Evolutionary conservation across 495 filamentous ascomycete genomes (phyloP), one percentile per base, ranked within the genome.

Genomic region (Podospora australis): DNA sequence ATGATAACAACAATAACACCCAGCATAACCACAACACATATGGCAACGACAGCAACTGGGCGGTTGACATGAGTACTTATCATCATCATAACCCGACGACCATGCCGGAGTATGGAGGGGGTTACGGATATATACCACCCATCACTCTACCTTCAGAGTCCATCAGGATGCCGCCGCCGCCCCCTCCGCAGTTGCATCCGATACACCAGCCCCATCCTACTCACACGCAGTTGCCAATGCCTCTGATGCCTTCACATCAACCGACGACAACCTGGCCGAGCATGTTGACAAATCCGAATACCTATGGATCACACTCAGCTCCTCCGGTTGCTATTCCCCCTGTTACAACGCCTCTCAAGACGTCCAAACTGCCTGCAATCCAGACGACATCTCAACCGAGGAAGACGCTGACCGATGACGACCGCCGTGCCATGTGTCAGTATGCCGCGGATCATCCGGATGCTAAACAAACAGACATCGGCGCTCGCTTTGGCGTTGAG

Each of bases 381-480:
- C 71, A 75, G 48, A 68, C 67, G 5, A 69, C 69, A 20, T 69
- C 86, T 41, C 84, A 87, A 24, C 85, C 88, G 6, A 77, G 92
- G 56, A 88, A 86, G 66, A 97, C 94, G 0, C 74, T 99, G 55
- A 97, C 92, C 19, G 91, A 97, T 66, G 82, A 86, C 24, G 90
- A 96, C 60, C 81, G 92, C 43, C 80, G 90, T 47, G 79, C 80
- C 43, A 99, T 99, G 90, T 97, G 92, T 64, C 76, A 88, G 57
- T 99, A 95, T 67, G 87, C 91, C 59, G 88, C 95, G 62, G 90
- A 96, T 57, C 82, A 97, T 60, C 92, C 91, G 38, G 84, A 79
- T 44, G 86, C 87, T n/a, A 96, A 97, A 70, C 92, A 99, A 67
- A 95, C 90, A 19, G 92, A 97, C 62, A 99, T 99, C 71, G 92